These are phyloP conservation scores for Nissolia schottii DNA, from an alignment of 306 rosid species.

Conservation along the genomic window DNA sequence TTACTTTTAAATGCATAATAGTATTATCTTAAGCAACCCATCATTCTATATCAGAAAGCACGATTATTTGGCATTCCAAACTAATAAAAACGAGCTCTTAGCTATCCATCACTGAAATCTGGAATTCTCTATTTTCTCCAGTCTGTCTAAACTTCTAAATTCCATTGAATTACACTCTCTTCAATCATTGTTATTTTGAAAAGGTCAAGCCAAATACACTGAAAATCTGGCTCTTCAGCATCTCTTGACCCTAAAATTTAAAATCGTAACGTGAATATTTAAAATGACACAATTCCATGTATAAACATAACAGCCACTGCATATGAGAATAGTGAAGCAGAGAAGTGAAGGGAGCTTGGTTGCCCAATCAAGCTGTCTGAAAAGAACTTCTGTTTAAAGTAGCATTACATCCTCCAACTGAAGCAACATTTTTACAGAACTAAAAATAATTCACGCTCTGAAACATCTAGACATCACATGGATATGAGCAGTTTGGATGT, in stretches of 20 bases:
- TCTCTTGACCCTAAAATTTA: background rate
- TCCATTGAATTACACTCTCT: background rate
- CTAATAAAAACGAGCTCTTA: background rate
- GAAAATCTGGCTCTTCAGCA: background rate
- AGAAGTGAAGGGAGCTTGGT: conserved; percentile 4
- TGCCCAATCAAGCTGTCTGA: background rate
- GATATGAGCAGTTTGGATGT: conserved; percentile 4
- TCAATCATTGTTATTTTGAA: background rate
- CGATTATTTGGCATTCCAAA: background rate
- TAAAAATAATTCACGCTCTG: background rate
- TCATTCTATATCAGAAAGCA: background rate
- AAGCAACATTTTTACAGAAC: conserved; percentile 8
- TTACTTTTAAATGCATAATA: background rate
- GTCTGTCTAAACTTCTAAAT: background rate
- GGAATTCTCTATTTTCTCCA: background rate
- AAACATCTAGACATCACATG: background rate
- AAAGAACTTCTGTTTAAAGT: background rate
- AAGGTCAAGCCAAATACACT: background rate
- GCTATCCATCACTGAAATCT: background rate
- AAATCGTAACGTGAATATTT: background rate
- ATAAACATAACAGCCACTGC: background rate
- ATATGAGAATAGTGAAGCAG: conserved; percentile 6
- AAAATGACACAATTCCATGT: background rate
- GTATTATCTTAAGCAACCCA: background rate
- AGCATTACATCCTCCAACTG: background rate